Evolutionary conservation across 1,284 basidiomycete species (phyloP), one percentile per base, ranked within the genome.

Genomic region (Thecaphora thlaspeos): DNA sequence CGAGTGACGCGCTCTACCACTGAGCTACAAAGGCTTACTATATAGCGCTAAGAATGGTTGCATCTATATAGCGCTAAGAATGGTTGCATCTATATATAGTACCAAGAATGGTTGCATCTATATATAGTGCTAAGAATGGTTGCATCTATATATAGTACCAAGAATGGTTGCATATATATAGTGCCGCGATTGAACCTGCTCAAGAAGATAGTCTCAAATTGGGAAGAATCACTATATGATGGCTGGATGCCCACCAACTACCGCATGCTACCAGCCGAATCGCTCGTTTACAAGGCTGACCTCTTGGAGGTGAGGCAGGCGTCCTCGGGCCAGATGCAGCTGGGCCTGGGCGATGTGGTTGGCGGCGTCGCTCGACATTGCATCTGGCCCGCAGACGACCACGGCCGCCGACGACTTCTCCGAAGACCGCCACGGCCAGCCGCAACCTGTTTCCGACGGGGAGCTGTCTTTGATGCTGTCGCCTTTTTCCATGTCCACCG

Each of bases 1-100:
- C 61, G 59, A 61, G 59, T 61, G 59, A 52, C 53, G 54, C 59
- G 59, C 59, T 61, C 59, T 61, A 46, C 59, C 61, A 58, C 61
- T 63, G 61, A 63, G 61, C 61, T 63, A 63, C 55, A 18, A 15
- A 21, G 47, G 60, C 60, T n/a, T n/a, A n/a, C n/a, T n/a, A n/a
- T n/a, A n/a, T n/a, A n/a, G n/a, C n/a, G n/a, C n/a, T n/a, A n/a
- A n/a, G n/a, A n/a, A n/a, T n/a, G n/a, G n/a, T n/a, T n/a, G n/a
- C n/a, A n/a, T n/a, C n/a, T n/a, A n/a, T n/a, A n/a, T n/a, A n/a
- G n/a, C n/a, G n/a, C n/a, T n/a, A n/a, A n/a, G n/a, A n/a, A n/a
- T n/a, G n/a, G n/a, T n/a, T n/a, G n/a, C n/a, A n/a, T n/a, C n/a
- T n/a, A n/a, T n/a, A n/a, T n/a, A n/a, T n/a, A n/a, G n/a, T n/a